phyloP scores from a whole-genome alignment of 2,329 filamentous ascomycete species.

The Penicillium carneum region DNA sequence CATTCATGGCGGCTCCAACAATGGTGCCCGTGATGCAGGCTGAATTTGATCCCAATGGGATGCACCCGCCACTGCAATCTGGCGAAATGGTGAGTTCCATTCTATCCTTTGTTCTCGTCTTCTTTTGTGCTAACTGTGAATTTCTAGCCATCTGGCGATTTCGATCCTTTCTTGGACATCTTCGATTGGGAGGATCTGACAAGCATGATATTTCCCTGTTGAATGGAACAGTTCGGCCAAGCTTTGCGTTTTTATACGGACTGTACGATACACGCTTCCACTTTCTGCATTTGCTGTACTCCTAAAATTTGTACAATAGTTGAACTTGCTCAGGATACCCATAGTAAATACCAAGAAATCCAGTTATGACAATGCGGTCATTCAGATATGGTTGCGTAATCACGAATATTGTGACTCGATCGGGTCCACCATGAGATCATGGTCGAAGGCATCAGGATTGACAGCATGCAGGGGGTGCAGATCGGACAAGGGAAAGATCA shows the following conservation, averaged over 20 bases:
- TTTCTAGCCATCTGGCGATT: constrained; percentile 37
- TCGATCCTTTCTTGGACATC: constrained; percentile 46
- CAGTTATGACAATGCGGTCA: background rate
- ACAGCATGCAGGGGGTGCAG: constrained; percentile 21
- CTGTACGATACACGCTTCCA: background rate
- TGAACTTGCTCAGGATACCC: background rate
- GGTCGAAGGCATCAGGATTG: constrained; percentile 20
- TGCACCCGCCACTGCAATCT: constrained; percentile 35
- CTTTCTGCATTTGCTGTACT: background rate
- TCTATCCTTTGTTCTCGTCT: background rate
- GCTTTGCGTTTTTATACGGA: background rate
- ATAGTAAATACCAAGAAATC: background rate
- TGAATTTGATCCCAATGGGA: constrained; percentile 30
- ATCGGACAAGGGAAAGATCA: background rate
- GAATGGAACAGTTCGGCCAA: background rate
- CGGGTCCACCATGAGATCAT: constrained; percentile 30
- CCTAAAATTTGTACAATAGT: background rate
- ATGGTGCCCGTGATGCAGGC: constrained; percentile 34
- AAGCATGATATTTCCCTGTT: constrained; percentile 38
- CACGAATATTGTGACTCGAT: background rate
- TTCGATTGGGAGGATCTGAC: constrained; percentile 48
- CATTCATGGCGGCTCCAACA: constrained; percentile 32
- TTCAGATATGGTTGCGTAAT: constrained; percentile 5
- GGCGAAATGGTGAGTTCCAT: constrained; percentile 37
- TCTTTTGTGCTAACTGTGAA: constrained; percentile 15